Base-by-base conservation (phyloP, 768 basidiomycete genomes). In the Hygrocybe coccinea region DNA sequence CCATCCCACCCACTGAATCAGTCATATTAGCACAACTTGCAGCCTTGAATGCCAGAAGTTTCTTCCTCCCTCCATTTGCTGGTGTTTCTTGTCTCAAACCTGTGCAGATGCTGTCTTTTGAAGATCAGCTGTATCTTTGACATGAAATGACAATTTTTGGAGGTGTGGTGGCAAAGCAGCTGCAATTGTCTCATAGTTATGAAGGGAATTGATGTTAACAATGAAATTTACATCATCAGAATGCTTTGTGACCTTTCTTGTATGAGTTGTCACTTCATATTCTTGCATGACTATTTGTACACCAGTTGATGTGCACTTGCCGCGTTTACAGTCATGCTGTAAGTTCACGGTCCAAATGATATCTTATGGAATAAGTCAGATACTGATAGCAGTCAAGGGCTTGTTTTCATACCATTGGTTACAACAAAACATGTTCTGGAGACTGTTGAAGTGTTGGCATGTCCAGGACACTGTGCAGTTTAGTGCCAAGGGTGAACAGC, bases 121-220 rank as follows among this genome's bases (percentile, higher is more conserved):
- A 8, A 49, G 33, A 6, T 22, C 21, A 48, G 22, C 38, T 5
- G 17, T 3, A 15, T 33, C 14, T 10, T 35, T 21, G 15, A 48
- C 17, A 8, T 21, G 11, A 5, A 14, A 29, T 12, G 24, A 19
- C 6, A 12, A 49, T 19, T 49, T 29, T 8, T 19, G 48, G 25
- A 52, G 50, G 22, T 52, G 33, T 17, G n/a, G 0, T 1, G 59
- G 59, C 3, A 50, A 38, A 14, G 56, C 52, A 0, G 52, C 38
- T 2, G 25, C 14, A 21, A 60, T 57, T 19, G 50, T 49, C 11
- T 17, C 37, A 34, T 63, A 61, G 33, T 64, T 64, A 37, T 63
- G 64, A 17, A 64, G 55, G 3, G 62, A 59, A 22, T 56, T 33
- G 3, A 39, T 59, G 52, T 64, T 64, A 17, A 63, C 45, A 29